Base-by-base conservation (phyloP, 257 asterid genomes). In the Solanum boliviense region DNA sequence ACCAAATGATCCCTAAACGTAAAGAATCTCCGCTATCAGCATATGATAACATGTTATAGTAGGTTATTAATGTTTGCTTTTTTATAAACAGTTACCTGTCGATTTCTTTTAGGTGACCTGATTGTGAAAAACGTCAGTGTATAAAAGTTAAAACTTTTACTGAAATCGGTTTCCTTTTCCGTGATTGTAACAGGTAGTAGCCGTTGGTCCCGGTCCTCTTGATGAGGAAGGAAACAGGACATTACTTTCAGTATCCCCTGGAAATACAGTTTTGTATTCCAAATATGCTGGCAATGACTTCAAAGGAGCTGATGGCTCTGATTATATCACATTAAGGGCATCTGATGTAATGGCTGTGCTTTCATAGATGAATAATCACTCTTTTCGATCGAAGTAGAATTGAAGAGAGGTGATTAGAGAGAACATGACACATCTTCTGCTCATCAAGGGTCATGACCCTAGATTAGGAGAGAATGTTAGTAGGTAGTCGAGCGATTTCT, bases 231-330 rank as follows among this genome's bases (percentile, higher is more conserved):
- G 99, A 35, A 92, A 92, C 29, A 92, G 99, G 92, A 95, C 91
- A 89, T 86, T 95, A 12, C 88, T 94, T 36, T 52, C 98, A 25
- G 89, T 96, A 75, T 91, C 95, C 25, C 87, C 98, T 0, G 98
- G 98, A 83, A 95, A 95, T 56, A 92, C 98, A 2, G 98, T 97
- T 36, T 44, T 97, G 91, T 95, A 94, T 88, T 97, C 99, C 39
- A 97, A 95, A 87, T 97, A 94, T 86, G 98, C 98, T 1, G 99
- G 99, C 48, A 95, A 95, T 48, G 98, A 95, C 31, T 97, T 97
- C 90, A 94, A 94, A 88, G 98, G 97, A 6, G 83, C 48, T 1
- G 99, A 97, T 89, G 99, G 98, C 3, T 87, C 94, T 0, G 94
- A 93, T 0, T 95, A 93, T 90, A 92, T 97, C n/a, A 97, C 95